Percentiles rank a stretch among this genome's conserved stretches.
Evolutionary conservation across 352 stramenopile species (phyloP).

Genomic region (Phytopythium helicoides): DNA sequence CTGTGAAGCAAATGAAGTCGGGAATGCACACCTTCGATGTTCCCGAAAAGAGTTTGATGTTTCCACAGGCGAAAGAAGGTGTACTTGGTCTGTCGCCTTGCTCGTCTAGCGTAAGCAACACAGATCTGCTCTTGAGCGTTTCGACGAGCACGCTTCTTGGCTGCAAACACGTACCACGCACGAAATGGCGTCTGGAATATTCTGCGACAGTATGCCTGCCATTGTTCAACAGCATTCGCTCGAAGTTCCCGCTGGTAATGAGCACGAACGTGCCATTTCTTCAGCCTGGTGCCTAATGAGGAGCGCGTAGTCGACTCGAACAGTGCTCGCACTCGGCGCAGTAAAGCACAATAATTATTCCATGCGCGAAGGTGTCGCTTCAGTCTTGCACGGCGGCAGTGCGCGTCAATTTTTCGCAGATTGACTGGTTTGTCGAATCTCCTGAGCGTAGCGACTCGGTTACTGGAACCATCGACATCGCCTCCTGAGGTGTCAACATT

Average conservation of each 20-base stretch:
- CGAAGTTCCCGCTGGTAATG: constrained; percentile 57
- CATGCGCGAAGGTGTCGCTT: constrained; percentile 61
- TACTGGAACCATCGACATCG: neutral
- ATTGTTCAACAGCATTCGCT: constrained; percentile 49
- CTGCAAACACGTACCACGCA: constrained; percentile 57
- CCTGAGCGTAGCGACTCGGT: constrained; percentile 45
- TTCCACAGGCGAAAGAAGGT: constrained; percentile 82
- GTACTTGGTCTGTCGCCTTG: constrained; percentile 67
- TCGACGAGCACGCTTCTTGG: constrained; percentile 31
- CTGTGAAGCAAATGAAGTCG: constrained; percentile 57
- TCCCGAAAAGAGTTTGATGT: constrained; percentile 71
- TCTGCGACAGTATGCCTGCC: constrained; percentile 53
- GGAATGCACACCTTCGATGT: constrained; percentile 64
- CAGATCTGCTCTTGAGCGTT: constrained; percentile 62
- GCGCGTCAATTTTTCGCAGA: constrained; percentile 63
- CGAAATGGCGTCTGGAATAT: constrained; percentile 76
- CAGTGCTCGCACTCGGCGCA: constrained; percentile 53
- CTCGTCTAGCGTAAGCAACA: constrained; percentile 58
- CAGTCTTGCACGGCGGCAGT: constrained; percentile 46
- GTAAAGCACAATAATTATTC: constrained; percentile 39
- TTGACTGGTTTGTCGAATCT: constrained; percentile 72
- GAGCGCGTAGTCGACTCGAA: constrained; percentile 62
- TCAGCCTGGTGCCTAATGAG: constrained; percentile 34
- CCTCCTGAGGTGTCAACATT: neutral
- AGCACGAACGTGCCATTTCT: constrained; percentile 48